These are phyloP conservation scores for Pascua guehoae DNA, from an alignment of 1,284 basidiomycete genomes.

Conservation along the genomic window DNA sequence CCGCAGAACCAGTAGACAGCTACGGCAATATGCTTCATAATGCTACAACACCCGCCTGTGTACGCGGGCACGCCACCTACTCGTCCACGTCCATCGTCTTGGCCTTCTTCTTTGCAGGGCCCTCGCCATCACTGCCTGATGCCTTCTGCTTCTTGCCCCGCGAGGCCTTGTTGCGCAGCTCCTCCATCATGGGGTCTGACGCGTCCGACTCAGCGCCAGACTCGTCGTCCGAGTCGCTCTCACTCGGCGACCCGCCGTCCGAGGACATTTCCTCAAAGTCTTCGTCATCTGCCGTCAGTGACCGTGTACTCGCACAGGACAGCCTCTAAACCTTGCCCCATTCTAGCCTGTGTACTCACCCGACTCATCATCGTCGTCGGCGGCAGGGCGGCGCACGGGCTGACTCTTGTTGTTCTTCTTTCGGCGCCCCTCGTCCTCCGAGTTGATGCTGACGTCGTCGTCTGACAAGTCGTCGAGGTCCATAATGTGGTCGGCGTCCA, in stretches of 20 bases:
- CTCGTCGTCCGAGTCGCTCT: slow-evolving; percentile 63
- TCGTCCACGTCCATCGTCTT: slow-evolving; percentile 31
- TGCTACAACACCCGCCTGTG: not conserved
- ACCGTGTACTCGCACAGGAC: not conserved
- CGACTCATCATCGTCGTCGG: slow-evolving; percentile 73
- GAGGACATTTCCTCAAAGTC: slow-evolving; percentile 83
- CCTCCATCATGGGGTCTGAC: slow-evolving; percentile 63
- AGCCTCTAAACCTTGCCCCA: too few species aligned
- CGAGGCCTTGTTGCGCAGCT: slow-evolving; percentile 52
- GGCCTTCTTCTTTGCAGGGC: slow-evolving; percentile 39
- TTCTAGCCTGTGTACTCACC: too few species aligned
- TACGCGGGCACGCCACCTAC: not conserved
- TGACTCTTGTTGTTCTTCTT: slow-evolving; percentile 26
- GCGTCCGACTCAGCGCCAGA: slow-evolving; percentile 52
- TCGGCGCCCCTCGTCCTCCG: slow-evolving; percentile 37
- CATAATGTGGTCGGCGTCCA: slow-evolving; percentile 64
- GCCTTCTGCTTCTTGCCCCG: slow-evolving; percentile 47
- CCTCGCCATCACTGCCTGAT: slow-evolving; percentile 23
- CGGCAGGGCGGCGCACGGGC: slow-evolving; percentile 49
- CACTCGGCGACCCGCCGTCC: slow-evolving; percentile 77
- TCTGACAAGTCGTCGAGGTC: slow-evolving; percentile 62
- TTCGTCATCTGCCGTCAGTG: slow-evolving; percentile 58
- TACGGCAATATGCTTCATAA: too few species aligned
- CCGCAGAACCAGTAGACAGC: too few species aligned
- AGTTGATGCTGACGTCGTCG: slow-evolving; percentile 36